Percentiles rank a stretch among this genome's conserved stretches.
Evolutionary conservation across 2,329 filamentous ascomycete species (phyloP).

Genomic region (Aspergillus fumigatiaffinis): DNA sequence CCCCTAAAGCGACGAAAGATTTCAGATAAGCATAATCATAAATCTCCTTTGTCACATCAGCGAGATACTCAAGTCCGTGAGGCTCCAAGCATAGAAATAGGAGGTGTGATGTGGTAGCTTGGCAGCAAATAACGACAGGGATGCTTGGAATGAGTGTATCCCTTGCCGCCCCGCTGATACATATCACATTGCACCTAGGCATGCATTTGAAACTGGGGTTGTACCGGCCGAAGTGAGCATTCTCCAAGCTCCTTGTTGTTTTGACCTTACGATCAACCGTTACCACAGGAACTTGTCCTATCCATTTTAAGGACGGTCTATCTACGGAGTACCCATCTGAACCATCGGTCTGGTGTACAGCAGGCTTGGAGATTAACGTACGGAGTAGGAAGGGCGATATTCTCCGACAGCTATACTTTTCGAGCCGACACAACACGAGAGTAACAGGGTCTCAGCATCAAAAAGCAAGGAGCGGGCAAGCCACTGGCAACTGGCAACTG

Average conservation of each 20-base stretch:
- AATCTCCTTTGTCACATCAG: too few relatives aligned
- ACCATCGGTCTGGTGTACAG: too few relatives aligned
- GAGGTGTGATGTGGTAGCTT: too few relatives aligned
- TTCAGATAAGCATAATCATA: too few relatives aligned
- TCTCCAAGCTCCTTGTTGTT: background rate
- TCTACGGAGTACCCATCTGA: too few relatives aligned
- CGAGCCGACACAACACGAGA: too few relatives aligned
- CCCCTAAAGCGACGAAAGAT: too few relatives aligned
- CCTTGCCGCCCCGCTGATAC: slow-evolving; percentile 4
- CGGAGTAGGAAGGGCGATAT: background rate
- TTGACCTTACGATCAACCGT: background rate
- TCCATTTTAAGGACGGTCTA: background rate
- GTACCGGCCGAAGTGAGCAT: background rate
- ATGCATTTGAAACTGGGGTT: background rate
- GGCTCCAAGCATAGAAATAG: too few relatives aligned
- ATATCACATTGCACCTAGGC: slow-evolving; percentile 1
- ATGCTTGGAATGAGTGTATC: background rate
- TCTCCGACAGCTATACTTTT: background rate
- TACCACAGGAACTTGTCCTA: background rate
- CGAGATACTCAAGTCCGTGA: background rate
- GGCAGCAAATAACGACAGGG: too few relatives aligned
- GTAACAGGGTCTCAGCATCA: background rate
- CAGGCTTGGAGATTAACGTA: background rate
- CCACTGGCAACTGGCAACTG: background rate
- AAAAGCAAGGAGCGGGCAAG: background rate